phyloP scores from a whole-genome alignment of 192 early-diverging fungal species.

The Gryganskiella cystojenkinii region DNA sequence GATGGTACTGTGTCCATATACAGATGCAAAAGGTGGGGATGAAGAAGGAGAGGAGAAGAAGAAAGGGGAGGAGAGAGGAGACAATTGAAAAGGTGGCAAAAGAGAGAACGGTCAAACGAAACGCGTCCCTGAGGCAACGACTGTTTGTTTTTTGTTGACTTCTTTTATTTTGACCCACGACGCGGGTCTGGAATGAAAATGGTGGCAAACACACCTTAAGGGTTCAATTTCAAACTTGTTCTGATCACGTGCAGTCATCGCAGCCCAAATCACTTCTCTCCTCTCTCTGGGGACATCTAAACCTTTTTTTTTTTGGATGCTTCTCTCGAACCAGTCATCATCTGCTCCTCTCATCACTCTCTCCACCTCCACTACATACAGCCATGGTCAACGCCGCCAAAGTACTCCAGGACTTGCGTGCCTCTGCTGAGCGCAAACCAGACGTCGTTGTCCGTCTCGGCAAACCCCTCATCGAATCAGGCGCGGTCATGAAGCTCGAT shows the following conservation, averaged over 20 bases:
- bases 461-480: conserved; percentile 39
- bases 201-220: background rate
- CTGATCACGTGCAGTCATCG: background rate
- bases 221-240: background rate
- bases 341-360: background rate
- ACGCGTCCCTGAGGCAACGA: background rate
- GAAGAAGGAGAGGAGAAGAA: background rate
- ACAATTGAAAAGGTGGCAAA: conserved; percentile 19
- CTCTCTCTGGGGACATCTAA: background rate
- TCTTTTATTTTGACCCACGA: background rate
- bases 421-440: conserved; percentile 56
- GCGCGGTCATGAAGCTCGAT: conserved; percentile 50
- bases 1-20: background rate
- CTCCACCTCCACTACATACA: conserved; percentile 2
- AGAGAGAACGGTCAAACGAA: background rate
- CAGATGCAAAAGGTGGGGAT: background rate
- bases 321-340: background rate
- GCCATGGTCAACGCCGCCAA: conserved; percentile 48
- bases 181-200: background rate
- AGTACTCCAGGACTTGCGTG: conserved; percentile 58
- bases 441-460: conserved; percentile 58
- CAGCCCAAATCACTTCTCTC: background rate
- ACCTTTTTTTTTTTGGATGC: conserved; percentile 2
- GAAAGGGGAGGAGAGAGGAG: background rate
- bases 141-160: background rate